Evolutionary conservation across 2,329 filamentous ascomycete genomes (phyloP).

Genomic region (Cladosporium sp.): DNA sequence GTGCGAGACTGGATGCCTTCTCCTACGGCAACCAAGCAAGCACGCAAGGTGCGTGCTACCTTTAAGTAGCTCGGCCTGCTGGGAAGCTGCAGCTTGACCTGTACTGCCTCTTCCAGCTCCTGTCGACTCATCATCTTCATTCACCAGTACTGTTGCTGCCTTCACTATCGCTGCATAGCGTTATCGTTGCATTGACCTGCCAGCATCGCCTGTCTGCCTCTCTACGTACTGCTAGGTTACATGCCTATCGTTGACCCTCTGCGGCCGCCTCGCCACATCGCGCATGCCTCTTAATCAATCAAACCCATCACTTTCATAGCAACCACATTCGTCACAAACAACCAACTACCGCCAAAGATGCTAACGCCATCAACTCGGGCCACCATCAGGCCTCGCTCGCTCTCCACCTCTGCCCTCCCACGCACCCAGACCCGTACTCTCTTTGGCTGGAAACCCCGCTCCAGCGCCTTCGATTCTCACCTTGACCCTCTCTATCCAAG

Average conservation of each 20-base stretch:
- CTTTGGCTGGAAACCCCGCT: constrained; percentile 29
- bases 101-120: neutral
- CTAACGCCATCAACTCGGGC: constrained; percentile 9
- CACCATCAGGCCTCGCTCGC: constrained; percentile 17
- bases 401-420: constrained; percentile 9
- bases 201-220: neutral
- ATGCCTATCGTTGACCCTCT: constrained; percentile 3
- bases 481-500: constrained; percentile 36
- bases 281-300: neutral
- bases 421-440: constrained; percentile 25
- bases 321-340: neutral
- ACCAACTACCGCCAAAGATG: neutral
- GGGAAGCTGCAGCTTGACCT: neutral
- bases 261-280: neutral
- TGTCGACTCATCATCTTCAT: neutral
- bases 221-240: neutral
- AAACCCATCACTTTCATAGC: neutral
- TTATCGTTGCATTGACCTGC: constrained; percentile 5
- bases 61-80: neutral
- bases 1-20: neutral
- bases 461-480: constrained; percentile 32
- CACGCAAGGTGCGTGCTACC: neutral
- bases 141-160: neutral
- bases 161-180: neutral
- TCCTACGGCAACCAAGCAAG: neutral